Evolutionary conservation across 176 grass and related monocot species (phyloP).

Genomic region (Eleusine indica): DNA sequence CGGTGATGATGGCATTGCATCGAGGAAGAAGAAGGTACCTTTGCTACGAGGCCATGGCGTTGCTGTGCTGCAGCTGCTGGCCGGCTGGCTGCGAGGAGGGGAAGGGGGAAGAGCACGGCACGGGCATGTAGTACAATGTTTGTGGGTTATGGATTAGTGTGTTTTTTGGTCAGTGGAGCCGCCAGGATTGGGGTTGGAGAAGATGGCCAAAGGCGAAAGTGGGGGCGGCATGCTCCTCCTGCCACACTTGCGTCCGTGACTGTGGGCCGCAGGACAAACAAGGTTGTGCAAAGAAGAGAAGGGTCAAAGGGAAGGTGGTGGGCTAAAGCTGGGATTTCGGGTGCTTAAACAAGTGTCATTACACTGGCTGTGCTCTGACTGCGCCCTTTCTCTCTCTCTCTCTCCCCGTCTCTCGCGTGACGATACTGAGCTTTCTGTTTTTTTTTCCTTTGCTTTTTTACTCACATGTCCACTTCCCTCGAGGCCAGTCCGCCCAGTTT

Average conservation of each 20-base stretch:
- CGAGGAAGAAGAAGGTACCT: conserved; percentile 27
- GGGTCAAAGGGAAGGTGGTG: conserved; percentile 43
- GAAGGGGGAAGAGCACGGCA: neutral
- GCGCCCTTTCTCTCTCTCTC: neutral
- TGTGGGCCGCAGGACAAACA: conserved; percentile 25
- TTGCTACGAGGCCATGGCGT: conserved; percentile 23
- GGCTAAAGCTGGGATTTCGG: conserved; percentile 15
- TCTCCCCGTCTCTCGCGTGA: neutral
- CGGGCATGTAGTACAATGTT: neutral
- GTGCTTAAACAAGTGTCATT: conserved; percentile 30
- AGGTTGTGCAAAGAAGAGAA: conserved; percentile 60
- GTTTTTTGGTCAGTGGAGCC: conserved; percentile 13
- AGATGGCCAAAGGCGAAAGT: conserved; percentile 19
- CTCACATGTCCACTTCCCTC: conserved; percentile 26
- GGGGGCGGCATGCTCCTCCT: conserved; percentile 4
- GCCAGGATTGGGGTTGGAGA: conserved; percentile 21
- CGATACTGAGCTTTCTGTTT: neutral
- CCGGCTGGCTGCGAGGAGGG: neutral
- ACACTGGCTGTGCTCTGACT: neutral
- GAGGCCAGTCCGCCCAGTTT: conserved; percentile 1
- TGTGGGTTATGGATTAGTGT: conserved; percentile 10
- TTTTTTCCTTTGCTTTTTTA: neutral
- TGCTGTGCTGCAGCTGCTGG: neutral
- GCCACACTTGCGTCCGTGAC: neutral
- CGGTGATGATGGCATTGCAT: conserved; percentile 22